Percentiles rank a stretch among this genome's conserved stretches.
Conservation (phyloP, 1,139 yeast species). For the Dujonia santamariae region DNA sequence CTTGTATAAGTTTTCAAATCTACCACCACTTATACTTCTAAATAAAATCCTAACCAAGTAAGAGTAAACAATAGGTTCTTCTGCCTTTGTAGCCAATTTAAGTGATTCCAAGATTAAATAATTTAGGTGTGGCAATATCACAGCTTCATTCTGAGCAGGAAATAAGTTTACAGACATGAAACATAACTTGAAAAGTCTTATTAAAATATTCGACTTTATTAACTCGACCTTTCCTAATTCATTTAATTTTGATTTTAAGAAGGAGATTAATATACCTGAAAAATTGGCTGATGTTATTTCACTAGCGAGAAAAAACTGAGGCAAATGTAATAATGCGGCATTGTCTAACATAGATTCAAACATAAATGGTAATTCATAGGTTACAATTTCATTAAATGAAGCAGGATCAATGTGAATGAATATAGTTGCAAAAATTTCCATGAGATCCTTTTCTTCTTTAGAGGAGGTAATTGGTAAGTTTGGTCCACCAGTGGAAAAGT, state of each 20-base stretch:
- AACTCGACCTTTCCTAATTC: slow-evolving; percentile 81
- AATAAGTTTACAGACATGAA: slow-evolving; percentile 94
- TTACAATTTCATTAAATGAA: slow-evolving; percentile 89
- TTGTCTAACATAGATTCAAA: slow-evolving; percentile 80
- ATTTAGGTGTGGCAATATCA: slow-evolving; percentile 82
- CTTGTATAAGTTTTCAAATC: slow-evolving; percentile 87
- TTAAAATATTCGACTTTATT: slow-evolving; percentile 75
- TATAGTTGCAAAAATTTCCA: slow-evolving; percentile 94
- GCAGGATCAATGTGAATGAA: slow-evolving; percentile 95
- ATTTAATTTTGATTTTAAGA: slow-evolving; percentile 68
- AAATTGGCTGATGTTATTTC: slow-evolving; percentile 92
- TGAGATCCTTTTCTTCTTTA: slow-evolving; percentile 89
- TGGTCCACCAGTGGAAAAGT: slow-evolving; percentile 67
- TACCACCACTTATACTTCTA: slow-evolving; percentile 93
- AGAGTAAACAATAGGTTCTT: slow-evolving; percentile 88
- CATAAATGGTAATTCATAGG: slow-evolving; percentile 72
- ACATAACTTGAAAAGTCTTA: slow-evolving; percentile 83
- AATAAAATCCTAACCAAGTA: slow-evolving; percentile 85
- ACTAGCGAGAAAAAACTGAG: slow-evolving; percentile 91
- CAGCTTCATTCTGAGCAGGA: slow-evolving; percentile 84
- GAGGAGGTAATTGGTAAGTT: slow-evolving; percentile 82
- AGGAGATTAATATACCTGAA: slow-evolving; percentile 79
- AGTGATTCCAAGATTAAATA: slow-evolving; percentile 78
- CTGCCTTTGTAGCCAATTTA: slow-evolving; percentile 79
- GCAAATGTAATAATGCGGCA: slow-evolving; percentile 84